A percentile compares a stretch with the other conserved stretches of the same genome.
phyloP scores from a whole-genome alignment of 129 eudicot species.

The Flaveria linearis region DNA sequence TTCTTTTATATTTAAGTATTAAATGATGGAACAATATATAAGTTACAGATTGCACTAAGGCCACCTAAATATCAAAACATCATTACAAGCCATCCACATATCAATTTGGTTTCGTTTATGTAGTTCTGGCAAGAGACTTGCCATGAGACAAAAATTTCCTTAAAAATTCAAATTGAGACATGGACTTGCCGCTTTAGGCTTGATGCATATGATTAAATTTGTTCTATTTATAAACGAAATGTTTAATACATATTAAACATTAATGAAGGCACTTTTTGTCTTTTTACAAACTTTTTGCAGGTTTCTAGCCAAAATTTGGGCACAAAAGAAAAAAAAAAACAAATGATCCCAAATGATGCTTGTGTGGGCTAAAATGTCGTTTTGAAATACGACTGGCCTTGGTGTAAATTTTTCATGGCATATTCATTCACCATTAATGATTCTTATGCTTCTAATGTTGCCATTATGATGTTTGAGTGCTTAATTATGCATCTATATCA shows the following conservation, averaged over 20 bases:
- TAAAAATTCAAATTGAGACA: neutral
- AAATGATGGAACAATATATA: too few relatives aligned
- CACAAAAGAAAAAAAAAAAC: too few relatives aligned
- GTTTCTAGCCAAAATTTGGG: neutral
- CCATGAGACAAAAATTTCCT: neutral
- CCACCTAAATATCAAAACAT: neutral
- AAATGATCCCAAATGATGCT: neutral
- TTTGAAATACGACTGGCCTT: neutral
- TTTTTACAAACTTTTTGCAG: neutral
- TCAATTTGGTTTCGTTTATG: neutral
- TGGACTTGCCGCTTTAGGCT: neutral
- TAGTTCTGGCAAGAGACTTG: neutral
- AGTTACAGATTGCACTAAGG: neutral
- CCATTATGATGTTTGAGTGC: neutral
- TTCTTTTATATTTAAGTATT: neutral
- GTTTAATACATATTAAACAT: neutral
- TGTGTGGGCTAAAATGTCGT: neutral
- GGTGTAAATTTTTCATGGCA: neutral
- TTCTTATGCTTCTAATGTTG: constrained; percentile 7
- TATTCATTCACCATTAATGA: neutral
- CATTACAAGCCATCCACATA: neutral
- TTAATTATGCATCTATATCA: neutral
- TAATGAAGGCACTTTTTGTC: neutral
- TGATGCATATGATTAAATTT: neutral
- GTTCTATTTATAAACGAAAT: neutral